A percentile compares a stretch with the other conserved stretches of the same genome.
Conservation (phyloP, 208 protist genomes). For the Perkinsela sp. region DNA sequence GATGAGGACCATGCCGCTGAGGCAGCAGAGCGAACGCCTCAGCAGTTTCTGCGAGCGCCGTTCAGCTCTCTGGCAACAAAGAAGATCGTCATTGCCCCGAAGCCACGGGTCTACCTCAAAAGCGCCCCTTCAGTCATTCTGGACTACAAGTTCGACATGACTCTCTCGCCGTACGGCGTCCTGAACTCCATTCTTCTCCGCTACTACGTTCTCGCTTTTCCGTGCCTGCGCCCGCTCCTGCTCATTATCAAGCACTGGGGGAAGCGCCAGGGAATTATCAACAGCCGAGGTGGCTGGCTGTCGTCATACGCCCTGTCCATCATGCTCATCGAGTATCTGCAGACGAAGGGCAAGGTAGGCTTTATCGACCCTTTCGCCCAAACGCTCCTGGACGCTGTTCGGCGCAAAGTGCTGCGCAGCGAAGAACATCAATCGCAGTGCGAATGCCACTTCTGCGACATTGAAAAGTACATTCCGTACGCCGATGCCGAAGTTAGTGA, state of each 20-base stretch:
- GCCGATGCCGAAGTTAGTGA: constrained; percentile 5
- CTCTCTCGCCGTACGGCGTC: constrained; percentile 24
- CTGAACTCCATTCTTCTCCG: constrained; percentile 30
- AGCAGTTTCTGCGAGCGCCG: background rate
- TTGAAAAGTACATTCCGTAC: background rate
- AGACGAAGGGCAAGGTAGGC: background rate
- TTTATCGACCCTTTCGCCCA: background rate
- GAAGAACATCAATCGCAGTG: background rate
- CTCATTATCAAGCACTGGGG: constrained; percentile 33
- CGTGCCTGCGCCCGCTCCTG: constrained; percentile 16
- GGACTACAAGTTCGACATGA: constrained; percentile 23
- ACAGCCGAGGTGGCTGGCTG: constrained; percentile 34
- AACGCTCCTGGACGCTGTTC: background rate
- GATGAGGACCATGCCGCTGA: background rate
- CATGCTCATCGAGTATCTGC: constrained; percentile 29
- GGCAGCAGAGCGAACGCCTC: too few relatives aligned
- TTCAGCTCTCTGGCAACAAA: background rate
- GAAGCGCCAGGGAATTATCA: constrained; percentile 16
- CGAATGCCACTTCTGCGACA: background rate
- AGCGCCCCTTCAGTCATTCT: background rate
- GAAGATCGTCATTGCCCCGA: background rate
- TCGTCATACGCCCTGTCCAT: constrained; percentile 46
- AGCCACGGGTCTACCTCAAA: background rate
- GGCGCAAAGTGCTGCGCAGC: background rate
- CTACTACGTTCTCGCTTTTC: constrained; percentile 21